These are phyloP conservation scores for Lonicera japonica DNA, from an alignment of 129 eudicot species.

Conservation along the genomic window DNA sequence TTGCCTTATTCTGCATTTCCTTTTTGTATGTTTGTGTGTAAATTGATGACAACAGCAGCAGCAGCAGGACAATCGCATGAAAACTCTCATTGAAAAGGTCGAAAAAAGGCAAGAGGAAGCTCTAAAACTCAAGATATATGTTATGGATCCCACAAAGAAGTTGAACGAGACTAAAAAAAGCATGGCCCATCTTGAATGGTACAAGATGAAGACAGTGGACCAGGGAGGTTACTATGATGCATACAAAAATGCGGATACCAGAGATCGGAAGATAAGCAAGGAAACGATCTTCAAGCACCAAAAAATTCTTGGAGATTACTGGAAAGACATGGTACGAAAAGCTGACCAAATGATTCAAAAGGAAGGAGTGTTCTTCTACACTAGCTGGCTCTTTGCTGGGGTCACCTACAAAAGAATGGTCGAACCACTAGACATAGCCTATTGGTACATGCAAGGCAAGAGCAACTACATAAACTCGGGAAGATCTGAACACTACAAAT, in stretches of 20 bases:
- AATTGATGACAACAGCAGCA: not conserved
- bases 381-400: constrained; percentile 35
- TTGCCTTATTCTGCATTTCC: too few relatives aligned
- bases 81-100: constrained; percentile 6
- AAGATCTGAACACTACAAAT: constrained; percentile 24
- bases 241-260: constrained; percentile 8
- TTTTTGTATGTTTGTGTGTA: too few relatives aligned
- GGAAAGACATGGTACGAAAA: constrained; percentile 26
- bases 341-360: constrained; percentile 27
- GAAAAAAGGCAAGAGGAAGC: constrained; percentile 2
- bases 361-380: constrained; percentile 23
- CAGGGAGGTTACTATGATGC: constrained; percentile 39
- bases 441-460: constrained; percentile 25
- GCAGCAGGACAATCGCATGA: not conserved
- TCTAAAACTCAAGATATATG: not conserved
- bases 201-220: constrained; percentile 14
- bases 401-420: constrained; percentile 46
- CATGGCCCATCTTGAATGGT: constrained; percentile 48
- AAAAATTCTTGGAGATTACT: constrained; percentile 14
- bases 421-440: constrained; percentile 53
- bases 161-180: constrained; percentile 32
- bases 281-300: constrained; percentile 1
- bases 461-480: constrained; percentile 7
- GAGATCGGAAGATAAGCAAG: not conserved
- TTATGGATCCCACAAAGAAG: constrained; percentile 15